Base-by-base conservation (phyloP, 1,284 basidiomycete species). In the Papiliotrema flavescens region DNA sequence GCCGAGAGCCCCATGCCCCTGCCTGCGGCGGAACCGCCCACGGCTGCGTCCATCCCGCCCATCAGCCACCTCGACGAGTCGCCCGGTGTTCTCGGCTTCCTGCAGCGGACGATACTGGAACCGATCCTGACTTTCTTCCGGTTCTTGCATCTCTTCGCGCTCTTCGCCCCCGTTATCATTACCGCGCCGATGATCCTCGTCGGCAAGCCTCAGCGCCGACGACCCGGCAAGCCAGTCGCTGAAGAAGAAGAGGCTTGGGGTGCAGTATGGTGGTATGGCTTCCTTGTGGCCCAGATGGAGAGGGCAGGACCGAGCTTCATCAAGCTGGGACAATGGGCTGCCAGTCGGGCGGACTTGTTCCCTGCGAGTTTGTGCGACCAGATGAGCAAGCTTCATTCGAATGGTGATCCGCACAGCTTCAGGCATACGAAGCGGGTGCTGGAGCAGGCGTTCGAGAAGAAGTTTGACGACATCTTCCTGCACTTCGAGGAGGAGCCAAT, bases 281-380 rank as follows among this genome's bases (percentile, higher is more conserved):
- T 93, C 57, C 80, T 99, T 8, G 92, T 95, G 15, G 79, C 79
- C 52, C 88, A 88, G 72, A 98, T 98, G 94, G 87, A 95, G 75
- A 80, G 85, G 11, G 95, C 95, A 5, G 96, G 96, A 0, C 96
- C 96, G 3, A 96, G 93, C 0, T 98, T 98, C 73, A 92, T 92
- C 77, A 99, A 99, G 89, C 83, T 98, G 49, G 90, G 91, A 1
- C 96, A 99, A 82, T 99, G 96, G 96, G 96, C 96, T 1, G 96
- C 89, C 5, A 94, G 93, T 26, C 84, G 96, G 51, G 87, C 88
- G 45, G 96, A 99, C 74, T 79, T 99, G 5, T 98, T 99, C 77
- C 91, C 96, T 1, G 81, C 86, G n/a, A 76, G 84, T n/a, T 83
- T 99, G 4, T 99, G 96, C 74, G 82, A 89, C 54, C 83, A 84